phyloP scores from a whole-genome alignment of 2,329 filamentous ascomycete species.

The Geosmithia putterillii region DNA sequence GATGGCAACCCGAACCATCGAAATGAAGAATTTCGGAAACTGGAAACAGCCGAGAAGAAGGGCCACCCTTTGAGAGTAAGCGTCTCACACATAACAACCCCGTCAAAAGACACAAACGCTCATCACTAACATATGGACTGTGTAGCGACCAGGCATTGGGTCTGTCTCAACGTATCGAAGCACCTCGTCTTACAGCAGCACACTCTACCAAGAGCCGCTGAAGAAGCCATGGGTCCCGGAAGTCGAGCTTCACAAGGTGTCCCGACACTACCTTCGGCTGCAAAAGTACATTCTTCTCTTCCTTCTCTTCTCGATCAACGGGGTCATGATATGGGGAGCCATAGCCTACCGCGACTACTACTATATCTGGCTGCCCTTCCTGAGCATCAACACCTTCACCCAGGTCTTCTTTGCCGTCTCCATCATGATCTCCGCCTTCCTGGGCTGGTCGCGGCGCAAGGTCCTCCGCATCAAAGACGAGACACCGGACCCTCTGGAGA shows the following conservation, averaged over 20 bases:
- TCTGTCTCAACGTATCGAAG: neutral
- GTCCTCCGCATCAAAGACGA: constrained; percentile 10
- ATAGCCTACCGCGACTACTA: constrained; percentile 25
- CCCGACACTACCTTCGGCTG: constrained; percentile 20
- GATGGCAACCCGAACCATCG: no score
- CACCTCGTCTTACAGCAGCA: constrained; percentile 2
- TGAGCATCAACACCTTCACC: constrained; percentile 31
- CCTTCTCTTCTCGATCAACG: constrained; percentile 20
- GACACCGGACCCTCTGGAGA: constrained; percentile 22
- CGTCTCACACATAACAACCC: no score
- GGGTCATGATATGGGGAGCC: constrained; percentile 20
- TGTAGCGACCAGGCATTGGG: no score
- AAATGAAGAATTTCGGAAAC: no score
- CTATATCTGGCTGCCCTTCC: constrained; percentile 29
- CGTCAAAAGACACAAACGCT: no score
- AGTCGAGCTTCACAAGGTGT: constrained; percentile 23
- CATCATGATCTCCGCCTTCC: constrained; percentile 12
- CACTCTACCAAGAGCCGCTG: constrained; percentile 5
- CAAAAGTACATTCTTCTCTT: constrained; percentile 26
- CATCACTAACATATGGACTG: no score
- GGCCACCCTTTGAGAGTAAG: no score
- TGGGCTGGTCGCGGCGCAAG: constrained; percentile 14
- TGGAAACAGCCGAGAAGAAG: no score
- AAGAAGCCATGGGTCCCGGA: constrained; percentile 26
- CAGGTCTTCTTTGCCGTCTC: constrained; percentile 28